Conservation (phyloP, 257 asterid genomes). For the Plectranthus barbatus region DNA sequence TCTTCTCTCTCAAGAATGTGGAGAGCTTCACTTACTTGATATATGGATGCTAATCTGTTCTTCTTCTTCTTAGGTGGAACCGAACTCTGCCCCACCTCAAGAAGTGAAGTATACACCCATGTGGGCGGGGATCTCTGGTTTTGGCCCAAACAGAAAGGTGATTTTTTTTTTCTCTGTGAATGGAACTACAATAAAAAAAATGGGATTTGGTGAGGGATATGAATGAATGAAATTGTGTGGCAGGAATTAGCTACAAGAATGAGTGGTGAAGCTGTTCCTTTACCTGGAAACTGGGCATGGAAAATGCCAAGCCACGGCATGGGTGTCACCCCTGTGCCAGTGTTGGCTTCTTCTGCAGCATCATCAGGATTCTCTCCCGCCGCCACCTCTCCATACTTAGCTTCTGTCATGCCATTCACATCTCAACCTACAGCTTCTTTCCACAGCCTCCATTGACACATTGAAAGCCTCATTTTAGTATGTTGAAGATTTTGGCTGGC, state of each 20-base stretch:
- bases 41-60: not conserved
- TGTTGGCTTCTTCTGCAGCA: slow-evolving; percentile 73
- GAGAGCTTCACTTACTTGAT: not conserved
- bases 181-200: no score
- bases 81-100: no score
- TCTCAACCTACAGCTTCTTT: slow-evolving; percentile 28
- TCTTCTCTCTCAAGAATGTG: not conserved
- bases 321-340: slow-evolving; percentile 34
- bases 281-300: slow-evolving; percentile 59
- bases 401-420: slow-evolving; percentile 27
- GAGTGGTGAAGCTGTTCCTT: slow-evolving; percentile 37
- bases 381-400: slow-evolving; percentile 24
- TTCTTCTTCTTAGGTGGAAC: no score
- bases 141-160: slow-evolving; percentile 51
- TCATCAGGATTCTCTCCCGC: slow-evolving; percentile 93
- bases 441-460: slow-evolving; percentile 24
- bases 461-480: slow-evolving; percentile 6
- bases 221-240: not conserved
- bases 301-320: slow-evolving; percentile 44
- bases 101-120: no score
- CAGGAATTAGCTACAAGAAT: slow-evolving; percentile 49
- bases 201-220: not conserved
- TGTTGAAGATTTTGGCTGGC: slow-evolving; percentile 18
- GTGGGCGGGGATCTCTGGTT: slow-evolving; percentile 5
- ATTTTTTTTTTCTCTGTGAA: not conserved